Evolutionary conservation across 2,329 filamentous ascomycete genomes (phyloP), one percentile per base, ranked within the genome.

Genomic region (Cercospora sp.): DNA sequence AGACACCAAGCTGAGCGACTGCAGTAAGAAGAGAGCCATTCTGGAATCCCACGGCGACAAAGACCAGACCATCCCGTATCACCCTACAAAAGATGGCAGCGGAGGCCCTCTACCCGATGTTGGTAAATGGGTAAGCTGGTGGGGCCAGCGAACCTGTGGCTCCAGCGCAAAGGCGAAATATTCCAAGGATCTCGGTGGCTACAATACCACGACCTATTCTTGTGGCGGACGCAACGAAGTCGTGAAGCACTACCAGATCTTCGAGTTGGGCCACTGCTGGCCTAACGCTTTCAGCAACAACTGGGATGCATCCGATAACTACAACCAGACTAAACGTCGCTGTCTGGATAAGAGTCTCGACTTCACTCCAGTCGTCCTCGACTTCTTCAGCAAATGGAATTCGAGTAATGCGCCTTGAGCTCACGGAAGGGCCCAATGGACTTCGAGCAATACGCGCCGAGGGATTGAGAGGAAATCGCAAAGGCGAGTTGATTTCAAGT

Each of bases 21-120:
- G 77, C 72, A 67, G 65, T 48, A 75, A 76, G 28, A 73, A 72
- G 51, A 72, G 75, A 31, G 83, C 80, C 0, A 75, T 84, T 23
- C 72, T 84, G 58, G 82, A 84, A 60, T 78, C 81, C 12, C 83
- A 85, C 69, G 83, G 83, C 30, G 74, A 75, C 39, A 72, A 72
- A 16, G 83, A 85, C 67, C 70, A 69, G 3, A 79, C 77, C 0
- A 83, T 84, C 31, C 71, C 75, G 0, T 84, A 83, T 65, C 81
- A 42, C 53, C 68, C 71, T 4, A 79, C 76, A 20, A 53, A 79
- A 3, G 59, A 64, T 66, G 73, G 74, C 7, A 60, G 69, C 39
- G 64, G 74, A 9, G 73, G 75, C 31, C 72, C 70, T 39, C 45
- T 77, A 8, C 76, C 77, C 8, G 64, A 73, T 36, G 68, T 78